phyloP scores from a whole-genome alignment of 345 rosid species.

The Salix brachista region DNA sequence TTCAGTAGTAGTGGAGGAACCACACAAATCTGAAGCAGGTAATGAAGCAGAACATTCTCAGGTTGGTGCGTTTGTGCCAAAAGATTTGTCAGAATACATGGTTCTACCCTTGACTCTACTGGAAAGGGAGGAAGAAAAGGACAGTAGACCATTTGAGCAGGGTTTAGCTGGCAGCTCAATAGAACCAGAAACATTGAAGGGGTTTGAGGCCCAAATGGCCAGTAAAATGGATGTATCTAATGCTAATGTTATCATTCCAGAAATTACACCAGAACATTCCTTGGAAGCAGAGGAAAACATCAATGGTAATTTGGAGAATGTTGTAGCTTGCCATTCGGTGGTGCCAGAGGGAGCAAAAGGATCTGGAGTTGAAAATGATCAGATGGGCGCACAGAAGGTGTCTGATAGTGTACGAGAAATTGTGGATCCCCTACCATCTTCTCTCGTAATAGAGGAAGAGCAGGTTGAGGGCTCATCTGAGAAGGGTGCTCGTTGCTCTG shows the following conservation, averaged over 20 bases:
- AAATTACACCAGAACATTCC: background rate
- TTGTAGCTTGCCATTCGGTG: background rate
- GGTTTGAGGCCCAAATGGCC: background rate
- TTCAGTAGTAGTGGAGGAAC: background rate
- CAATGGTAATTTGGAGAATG: background rate
- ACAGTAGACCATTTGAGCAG: background rate
- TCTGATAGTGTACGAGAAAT: slow-evolving; percentile 1
- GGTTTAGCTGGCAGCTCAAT: slow-evolving; percentile 2
- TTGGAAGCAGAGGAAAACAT: background rate
- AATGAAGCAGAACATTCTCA: slow-evolving; percentile 6
- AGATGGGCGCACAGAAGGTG: background rate
- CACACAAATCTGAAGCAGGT: slow-evolving; percentile 1
- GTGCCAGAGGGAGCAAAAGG: background rate
- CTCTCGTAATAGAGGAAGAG: slow-evolving; percentile 5
- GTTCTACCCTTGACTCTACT: slow-evolving; percentile 15
- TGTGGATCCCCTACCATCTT: background rate
- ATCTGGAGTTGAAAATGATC: background rate
- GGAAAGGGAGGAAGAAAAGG: slow-evolving; percentile 13
- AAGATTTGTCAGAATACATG: slow-evolving; percentile 11
- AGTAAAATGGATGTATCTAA: background rate
- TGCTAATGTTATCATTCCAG: background rate
- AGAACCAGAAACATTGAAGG: slow-evolving; percentile 2
- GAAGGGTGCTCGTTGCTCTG: slow-evolving; percentile 6
- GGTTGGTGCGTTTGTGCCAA: slow-evolving; percentile 19
- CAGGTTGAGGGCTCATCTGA: slow-evolving; percentile 2